Conservation (phyloP, 331 rosid species). For the Rhamnella rubrinervis region DNA sequence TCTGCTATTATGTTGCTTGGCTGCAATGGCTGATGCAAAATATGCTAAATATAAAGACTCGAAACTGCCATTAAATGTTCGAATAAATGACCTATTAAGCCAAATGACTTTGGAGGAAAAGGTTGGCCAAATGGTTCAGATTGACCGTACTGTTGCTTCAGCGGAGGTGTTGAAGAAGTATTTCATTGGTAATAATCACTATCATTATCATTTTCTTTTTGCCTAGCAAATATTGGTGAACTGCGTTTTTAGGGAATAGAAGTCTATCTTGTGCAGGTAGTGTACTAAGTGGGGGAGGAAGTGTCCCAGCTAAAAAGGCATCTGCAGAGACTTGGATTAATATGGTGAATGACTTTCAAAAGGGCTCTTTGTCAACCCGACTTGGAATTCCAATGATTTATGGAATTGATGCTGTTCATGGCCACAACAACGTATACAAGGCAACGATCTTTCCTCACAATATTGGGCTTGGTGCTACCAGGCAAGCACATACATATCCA, state of each 20-base stretch:
- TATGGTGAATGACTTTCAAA: constrained; percentile 63
- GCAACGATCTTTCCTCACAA: constrained; percentile 79
- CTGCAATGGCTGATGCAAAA: constrained; percentile 32
- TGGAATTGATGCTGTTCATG: constrained; percentile 83
- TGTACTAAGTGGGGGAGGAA: constrained; percentile 67
- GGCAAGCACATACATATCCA: constrained; percentile 28
- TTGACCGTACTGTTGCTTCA: constrained; percentile 53
- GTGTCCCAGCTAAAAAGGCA: constrained; percentile 50
- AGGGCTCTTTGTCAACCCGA: constrained; percentile 58
- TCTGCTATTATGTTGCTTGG: constrained; percentile 29
- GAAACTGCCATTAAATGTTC: constrained; percentile 37
- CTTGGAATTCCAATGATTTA: constrained; percentile 70
- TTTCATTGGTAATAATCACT: constrained; percentile 41
- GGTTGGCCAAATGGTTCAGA: constrained; percentile 75
- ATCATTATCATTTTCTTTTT: not conserved
- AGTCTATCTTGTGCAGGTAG: constrained; percentile 43
- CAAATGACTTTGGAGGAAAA: constrained; percentile 66
- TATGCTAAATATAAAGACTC: constrained; percentile 54
- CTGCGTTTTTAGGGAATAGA: not conserved
- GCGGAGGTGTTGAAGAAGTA: constrained; percentile 47
- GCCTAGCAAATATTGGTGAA: not conserved
- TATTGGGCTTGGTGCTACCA: constrained; percentile 69
- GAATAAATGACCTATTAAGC: constrained; percentile 48
- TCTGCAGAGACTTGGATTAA: constrained; percentile 68
- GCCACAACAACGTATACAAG: constrained; percentile 56